These are phyloP conservation scores for Alternaria metachromatica DNA, from an alignment of 2,329 filamentous ascomycete species.

Conservation along the genomic window DNA sequence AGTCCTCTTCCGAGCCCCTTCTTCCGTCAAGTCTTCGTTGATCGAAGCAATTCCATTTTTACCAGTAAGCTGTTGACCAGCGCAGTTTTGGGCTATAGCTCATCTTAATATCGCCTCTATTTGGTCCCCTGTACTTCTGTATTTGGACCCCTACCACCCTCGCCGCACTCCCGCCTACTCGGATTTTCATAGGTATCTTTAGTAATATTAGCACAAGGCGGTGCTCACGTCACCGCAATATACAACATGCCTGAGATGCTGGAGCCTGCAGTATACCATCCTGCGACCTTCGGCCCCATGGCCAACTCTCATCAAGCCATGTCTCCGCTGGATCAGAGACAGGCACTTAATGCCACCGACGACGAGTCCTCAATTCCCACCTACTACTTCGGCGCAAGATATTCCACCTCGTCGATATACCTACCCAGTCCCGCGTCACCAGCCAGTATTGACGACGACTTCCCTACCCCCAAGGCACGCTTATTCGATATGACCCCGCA, in stretches of 20 bases:
- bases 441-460: slow-evolving; percentile 63
- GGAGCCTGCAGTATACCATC: slow-evolving; percentile 58
- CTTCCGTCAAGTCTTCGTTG: slow-evolving; percentile 50
- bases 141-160: slow-evolving; percentile 25
- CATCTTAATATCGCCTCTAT: slow-evolving; percentile 42
- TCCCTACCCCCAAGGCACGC: slow-evolving; percentile 73
- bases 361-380: slow-evolving; percentile 44
- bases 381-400: slow-evolving; percentile 50
- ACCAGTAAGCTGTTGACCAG: slow-evolving; percentile 54
- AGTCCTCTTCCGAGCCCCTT: slow-evolving; percentile 35
- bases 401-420: slow-evolving; percentile 40
- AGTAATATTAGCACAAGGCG: slow-evolving; percentile 48
- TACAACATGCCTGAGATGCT: slow-evolving; percentile 55
- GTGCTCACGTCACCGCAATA: slow-evolving; percentile 47
- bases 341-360: slow-evolving; percentile 68
- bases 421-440: slow-evolving; percentile 49
- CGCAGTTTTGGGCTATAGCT: slow-evolving; percentile 44
- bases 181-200: slow-evolving; percentile 39
- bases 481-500: slow-evolving; percentile 61
- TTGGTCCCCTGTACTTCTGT: slow-evolving; percentile 27
- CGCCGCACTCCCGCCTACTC: slow-evolving; percentile 27
- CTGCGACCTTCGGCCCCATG: slow-evolving; percentile 35
- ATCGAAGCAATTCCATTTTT: slow-evolving; percentile 52
- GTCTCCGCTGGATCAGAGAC: slow-evolving; percentile 64
- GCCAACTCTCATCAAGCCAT: slow-evolving; percentile 31